These are phyloP conservation scores for Gaertneriomyces sp. DNA, from an alignment of 192 early-diverging fungal species.

Conservation along the genomic window DNA sequence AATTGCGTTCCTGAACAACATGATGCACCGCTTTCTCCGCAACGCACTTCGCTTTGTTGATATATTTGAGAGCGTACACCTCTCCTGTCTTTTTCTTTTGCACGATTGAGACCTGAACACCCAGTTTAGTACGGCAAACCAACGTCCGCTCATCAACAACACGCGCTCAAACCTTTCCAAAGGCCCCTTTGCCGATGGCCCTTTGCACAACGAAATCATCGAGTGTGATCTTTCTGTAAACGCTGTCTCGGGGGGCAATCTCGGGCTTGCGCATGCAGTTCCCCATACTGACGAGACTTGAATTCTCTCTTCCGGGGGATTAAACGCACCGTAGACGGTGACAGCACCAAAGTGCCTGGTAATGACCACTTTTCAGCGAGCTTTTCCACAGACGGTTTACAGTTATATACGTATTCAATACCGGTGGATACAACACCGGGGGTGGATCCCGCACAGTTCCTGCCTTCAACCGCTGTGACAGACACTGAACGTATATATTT, in stretches of 20 bases:
- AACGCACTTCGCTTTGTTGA: slow-evolving; percentile 86
- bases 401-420: no score
- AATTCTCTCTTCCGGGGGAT: no score
- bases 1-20: slow-evolving; percentile 85
- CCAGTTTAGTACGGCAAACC: not conserved
- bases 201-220: slow-evolving; percentile 86
- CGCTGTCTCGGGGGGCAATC: not conserved
- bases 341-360: no score
- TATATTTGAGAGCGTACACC: slow-evolving; percentile 91
- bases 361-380: no score
- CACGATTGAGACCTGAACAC: slow-evolving; percentile 73
- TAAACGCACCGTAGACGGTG: no score
- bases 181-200: slow-evolving; percentile 89
- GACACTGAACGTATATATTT: no score
- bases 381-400: no score
- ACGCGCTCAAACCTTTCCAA: slow-evolving; percentile 65
- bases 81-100: slow-evolving; percentile 74
- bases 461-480: no score
- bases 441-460: no score
- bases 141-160: no score
- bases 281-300: not conserved
- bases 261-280: not conserved
- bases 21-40: slow-evolving; percentile 67
- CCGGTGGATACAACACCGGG: no score
- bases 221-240: slow-evolving; percentile 38